phyloP scores from a whole-genome alignment of 768 basidiomycete species.

The Hericium coralloides region DNA sequence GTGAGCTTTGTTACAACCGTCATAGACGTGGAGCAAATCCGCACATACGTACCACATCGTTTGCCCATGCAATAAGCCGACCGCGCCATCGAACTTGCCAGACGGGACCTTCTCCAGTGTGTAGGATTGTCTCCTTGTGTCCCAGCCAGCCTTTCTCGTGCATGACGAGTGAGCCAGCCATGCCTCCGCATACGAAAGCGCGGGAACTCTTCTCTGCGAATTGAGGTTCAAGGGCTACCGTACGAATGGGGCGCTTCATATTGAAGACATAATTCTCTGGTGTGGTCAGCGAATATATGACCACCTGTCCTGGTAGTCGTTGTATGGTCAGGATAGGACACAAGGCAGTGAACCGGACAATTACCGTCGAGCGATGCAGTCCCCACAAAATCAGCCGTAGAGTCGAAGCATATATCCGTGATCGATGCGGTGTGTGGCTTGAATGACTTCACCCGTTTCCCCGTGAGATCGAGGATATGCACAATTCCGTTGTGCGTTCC shows the following conservation, averaged over 20 bases:
- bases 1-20: background rate
- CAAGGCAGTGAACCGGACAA: constrained; percentile 13
- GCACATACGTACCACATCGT: constrained; percentile 58
- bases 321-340: background rate
- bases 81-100: constrained; percentile 88
- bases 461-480: constrained; percentile 72
- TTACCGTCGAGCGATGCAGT: constrained; percentile 91
- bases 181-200: constrained; percentile 84
- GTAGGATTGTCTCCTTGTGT: constrained; percentile 79
- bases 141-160: constrained; percentile 97
- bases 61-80: constrained; percentile 90
- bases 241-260: constrained; percentile 86
- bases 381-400: constrained; percentile 80
- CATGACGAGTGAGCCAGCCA: constrained; percentile 79
- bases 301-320: constrained; percentile 69
- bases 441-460: constrained; percentile 80
- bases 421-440: constrained; percentile 86
- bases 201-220: constrained; percentile 74
- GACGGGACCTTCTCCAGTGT: constrained; percentile 86
- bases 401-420: constrained; percentile 77
- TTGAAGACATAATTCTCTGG: constrained; percentile 81
- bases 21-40: background rate
- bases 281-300: constrained; percentile 73
- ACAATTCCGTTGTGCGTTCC: constrained; percentile 94
- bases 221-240: constrained; percentile 83